Evolutionary conservation across 1,284 basidiomycete species (phyloP), one percentile per base, ranked within the genome.

Genomic region (Gastroboletus turbinatus): DNA sequence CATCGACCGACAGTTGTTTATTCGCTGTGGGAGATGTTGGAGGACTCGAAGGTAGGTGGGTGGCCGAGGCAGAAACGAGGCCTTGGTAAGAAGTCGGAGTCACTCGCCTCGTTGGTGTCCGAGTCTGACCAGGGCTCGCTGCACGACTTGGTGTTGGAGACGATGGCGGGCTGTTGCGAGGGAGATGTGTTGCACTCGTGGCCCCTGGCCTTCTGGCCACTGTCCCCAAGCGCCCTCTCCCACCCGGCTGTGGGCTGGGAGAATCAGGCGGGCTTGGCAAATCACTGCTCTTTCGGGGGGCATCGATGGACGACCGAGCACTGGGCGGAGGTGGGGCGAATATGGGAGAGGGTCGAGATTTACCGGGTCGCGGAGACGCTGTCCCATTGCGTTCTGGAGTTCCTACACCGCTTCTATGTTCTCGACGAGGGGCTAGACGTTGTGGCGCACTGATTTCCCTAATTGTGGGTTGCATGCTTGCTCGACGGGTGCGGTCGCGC

Each of bases 211-310:
- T 67, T 52, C 71, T 73, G 21, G 77, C 71, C 56, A 64, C 63
- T 46, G 72, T 71, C 50, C 68, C 60, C 39, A 76, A 69, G 51
- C 76, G 74, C 36, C 75, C 73, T 44, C 78, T 76, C 44, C 76
- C 75, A 32, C 74, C 65, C 21, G 77, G 73, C 38, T 71, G 70
- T 36, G 79, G 78, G 33, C 75, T 78, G 29, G 81, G 81, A 11
- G 82, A 81, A 58, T 74, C 73, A 39, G 79, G 79, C 17, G 76
- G 77, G 55, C 70, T 76, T 46, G 74, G 71, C 46, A 77, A 70
- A 52, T 79, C 77, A 57, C 72, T 71, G 32, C 68, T 69, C 56
- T 63, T 68, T 50, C 65, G 59, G 27, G 73, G 69, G 14, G 61
- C 60, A 46, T 63, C 57, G 23, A 61, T 48, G 35, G 63, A 65